Conservation (phyloP, 805 yeast species). For the Monosporozyma yasuniensis region DNA sequence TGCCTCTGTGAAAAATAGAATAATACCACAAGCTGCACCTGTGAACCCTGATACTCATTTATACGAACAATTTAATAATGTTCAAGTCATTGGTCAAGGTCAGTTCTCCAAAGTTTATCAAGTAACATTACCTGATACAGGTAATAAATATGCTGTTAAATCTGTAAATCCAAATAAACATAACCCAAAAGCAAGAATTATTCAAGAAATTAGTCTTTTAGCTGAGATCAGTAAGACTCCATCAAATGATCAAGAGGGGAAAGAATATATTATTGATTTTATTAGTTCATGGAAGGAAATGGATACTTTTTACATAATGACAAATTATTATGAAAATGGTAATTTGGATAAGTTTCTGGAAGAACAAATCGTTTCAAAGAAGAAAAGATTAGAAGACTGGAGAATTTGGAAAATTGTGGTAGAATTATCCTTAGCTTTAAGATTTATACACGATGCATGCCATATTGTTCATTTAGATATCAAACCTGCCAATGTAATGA, state of each 20-base stretch:
- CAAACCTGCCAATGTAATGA: slow-evolving; percentile 90
- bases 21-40: background rate
- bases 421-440: slow-evolving; percentile 71
- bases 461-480: slow-evolving; percentile 78
- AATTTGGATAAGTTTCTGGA: slow-evolving; percentile 76
- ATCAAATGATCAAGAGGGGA: slow-evolving; percentile 43
- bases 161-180: slow-evolving; percentile 50
- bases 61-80: slow-evolving; percentile 46
- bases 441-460: slow-evolving; percentile 67
- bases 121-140: slow-evolving; percentile 56
- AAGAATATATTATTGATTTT: slow-evolving; percentile 68
- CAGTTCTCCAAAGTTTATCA: slow-evolving; percentile 86
- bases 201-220: slow-evolving; percentile 26
- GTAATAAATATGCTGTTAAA: slow-evolving; percentile 69
- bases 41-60: slow-evolving; percentile 33
- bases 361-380: slow-evolving; percentile 59
- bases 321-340: slow-evolving; percentile 93
- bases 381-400: slow-evolving; percentile 71
- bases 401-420: slow-evolving; percentile 93
- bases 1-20: slow-evolving; percentile 12
- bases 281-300: slow-evolving; percentile 80
- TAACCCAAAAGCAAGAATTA: slow-evolving; percentile 20
- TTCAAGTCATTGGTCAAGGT: slow-evolving; percentile 68
- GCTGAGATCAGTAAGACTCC: slow-evolving; percentile 31
- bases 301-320: slow-evolving; percentile 77